Percentiles rank a stretch among this genome's conserved stretches.
These are phyloP conservation scores for Cladosporium sp. DNA, from an alignment of 2,329 filamentous ascomycete genomes.

Conservation along the genomic window DNA sequence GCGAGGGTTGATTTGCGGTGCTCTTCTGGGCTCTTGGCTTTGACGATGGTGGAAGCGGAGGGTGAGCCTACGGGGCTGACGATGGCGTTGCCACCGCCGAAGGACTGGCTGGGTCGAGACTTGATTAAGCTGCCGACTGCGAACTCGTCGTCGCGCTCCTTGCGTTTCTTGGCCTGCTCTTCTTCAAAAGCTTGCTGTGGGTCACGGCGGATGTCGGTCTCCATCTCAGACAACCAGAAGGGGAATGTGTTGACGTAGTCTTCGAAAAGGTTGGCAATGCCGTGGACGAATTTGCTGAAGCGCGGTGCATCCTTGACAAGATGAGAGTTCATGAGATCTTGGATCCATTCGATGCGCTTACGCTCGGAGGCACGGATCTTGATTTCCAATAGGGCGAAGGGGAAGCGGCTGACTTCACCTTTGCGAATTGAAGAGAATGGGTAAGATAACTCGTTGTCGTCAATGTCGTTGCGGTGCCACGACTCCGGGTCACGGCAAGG, in stretches of 20 bases:
- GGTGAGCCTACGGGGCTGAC: slow-evolving; percentile 66
- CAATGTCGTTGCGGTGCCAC: slow-evolving; percentile 91
- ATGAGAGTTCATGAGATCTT: slow-evolving; percentile 88
- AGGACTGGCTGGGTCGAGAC: slow-evolving; percentile 44
- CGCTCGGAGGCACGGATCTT: slow-evolving; percentile 60
- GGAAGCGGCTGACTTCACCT: slow-evolving; percentile 86
- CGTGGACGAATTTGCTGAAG: slow-evolving; percentile 97
- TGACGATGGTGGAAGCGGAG: slow-evolving; percentile 51
- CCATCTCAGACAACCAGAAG: slow-evolving; percentile 90
- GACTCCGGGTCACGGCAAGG: slow-evolving; percentile 82
- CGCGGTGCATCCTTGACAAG: slow-evolving; percentile 82
- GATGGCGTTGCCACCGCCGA: slow-evolving; percentile 49
- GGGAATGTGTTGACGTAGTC: slow-evolving; percentile 92
- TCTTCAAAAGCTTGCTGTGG: slow-evolving; percentile 86
- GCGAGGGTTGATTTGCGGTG: slow-evolving; percentile 16
- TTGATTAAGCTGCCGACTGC: slow-evolving; percentile 80
- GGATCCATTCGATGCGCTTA: slow-evolving; percentile 77
- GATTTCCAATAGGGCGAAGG: slow-evolving; percentile 86
- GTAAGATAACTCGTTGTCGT: slow-evolving; percentile 74
- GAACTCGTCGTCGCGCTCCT: slow-evolving; percentile 78
- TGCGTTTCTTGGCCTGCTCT: slow-evolving; percentile 78
- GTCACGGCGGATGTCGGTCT: slow-evolving; percentile 89
- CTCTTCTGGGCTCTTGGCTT: slow-evolving; percentile 16
- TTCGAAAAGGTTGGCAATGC: slow-evolving; percentile 85
- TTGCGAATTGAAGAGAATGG: slow-evolving; percentile 84